Evolutionary conservation across 2,329 filamentous ascomycete species (phyloP).

Genomic region (Penicillium sp.): DNA sequence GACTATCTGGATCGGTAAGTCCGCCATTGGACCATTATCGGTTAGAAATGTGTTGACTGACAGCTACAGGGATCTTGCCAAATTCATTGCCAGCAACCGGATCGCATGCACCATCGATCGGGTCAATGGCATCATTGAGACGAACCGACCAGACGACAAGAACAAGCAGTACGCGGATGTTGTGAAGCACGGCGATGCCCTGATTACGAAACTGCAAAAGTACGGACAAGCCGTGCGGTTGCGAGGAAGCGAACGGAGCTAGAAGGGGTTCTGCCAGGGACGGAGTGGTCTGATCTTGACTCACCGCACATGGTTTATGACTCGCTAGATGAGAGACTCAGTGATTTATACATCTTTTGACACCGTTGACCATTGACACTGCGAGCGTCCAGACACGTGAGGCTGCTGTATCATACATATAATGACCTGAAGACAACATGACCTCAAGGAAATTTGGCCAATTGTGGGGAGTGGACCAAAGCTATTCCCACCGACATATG

Average conservation of each 20-base stretch:
- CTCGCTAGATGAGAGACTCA: no score
- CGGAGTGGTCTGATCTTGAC: no score
- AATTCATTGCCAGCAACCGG: conserved; percentile 88
- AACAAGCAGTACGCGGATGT: conserved; percentile 99
- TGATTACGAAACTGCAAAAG: conserved; percentile 98
- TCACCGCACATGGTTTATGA: no score
- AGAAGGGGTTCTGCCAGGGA: no score
- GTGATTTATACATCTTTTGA: no score
- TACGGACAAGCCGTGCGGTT: conserved; percentile 93
- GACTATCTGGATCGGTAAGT: conserved; percentile 87
- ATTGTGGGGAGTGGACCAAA: no score
- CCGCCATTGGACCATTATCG: neutral
- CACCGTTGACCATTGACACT: no score
- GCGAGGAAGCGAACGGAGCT: conserved; percentile 87
- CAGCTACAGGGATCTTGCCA: conserved; percentile 68
- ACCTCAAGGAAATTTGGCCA: no score
- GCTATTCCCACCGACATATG: no score
- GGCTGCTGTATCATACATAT: no score
- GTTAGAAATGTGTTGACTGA: conserved; percentile 9
- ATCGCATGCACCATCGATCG: conserved; percentile 96
- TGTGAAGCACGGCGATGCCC: conserved; percentile 90
- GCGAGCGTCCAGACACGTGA: no score
- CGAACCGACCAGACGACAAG: conserved; percentile 95
- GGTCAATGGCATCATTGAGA: conserved; percentile 94
- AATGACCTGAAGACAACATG: no score